phyloP scores from a whole-genome alignment of 129 eudicot species.

The Chrysanthemum seticuspe region DNA sequence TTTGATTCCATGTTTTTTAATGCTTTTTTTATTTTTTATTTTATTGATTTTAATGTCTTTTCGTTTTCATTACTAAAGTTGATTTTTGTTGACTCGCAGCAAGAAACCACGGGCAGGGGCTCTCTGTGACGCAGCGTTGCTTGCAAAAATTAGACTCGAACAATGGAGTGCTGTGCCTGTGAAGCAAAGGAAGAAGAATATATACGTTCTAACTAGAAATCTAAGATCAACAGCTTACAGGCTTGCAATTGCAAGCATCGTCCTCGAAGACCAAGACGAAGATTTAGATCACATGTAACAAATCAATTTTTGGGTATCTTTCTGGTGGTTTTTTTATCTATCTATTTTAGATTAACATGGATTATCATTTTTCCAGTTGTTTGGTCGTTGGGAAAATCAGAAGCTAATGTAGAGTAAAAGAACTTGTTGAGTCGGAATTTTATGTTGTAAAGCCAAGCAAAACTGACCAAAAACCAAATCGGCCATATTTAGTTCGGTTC shows the following conservation, averaged over 20 bases:
- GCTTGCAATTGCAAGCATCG: constrained; percentile 76
- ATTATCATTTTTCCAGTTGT: neutral
- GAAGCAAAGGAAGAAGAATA: constrained; percentile 69
- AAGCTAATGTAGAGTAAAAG: neutral
- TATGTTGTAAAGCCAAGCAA: no score
- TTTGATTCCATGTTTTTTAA: neutral
- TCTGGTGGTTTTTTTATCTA: neutral
- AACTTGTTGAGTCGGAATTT: neutral
- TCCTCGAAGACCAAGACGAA: constrained; percentile 59
- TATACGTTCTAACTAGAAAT: constrained; percentile 83
- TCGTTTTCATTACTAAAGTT: neutral
- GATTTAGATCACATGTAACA: constrained; percentile 56
- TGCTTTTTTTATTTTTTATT: neutral
- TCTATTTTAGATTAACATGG: neutral
- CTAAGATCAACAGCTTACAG: constrained; percentile 77
- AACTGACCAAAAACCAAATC: no score
- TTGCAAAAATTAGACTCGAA: constrained; percentile 71
- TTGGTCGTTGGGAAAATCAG: neutral
- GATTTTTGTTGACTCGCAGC: constrained; percentile 46
- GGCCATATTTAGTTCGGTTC: no score
- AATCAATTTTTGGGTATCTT: neutral
- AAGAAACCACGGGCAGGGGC: constrained; percentile 74
- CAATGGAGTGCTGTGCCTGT: constrained; percentile 65
- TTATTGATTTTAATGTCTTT: neutral
- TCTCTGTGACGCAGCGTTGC: constrained; percentile 66